Percentiles rank a stretch among this genome's conserved stretches.
Conservation (phyloP, 257 asterid species). For the Fraxinus americana region DNA sequence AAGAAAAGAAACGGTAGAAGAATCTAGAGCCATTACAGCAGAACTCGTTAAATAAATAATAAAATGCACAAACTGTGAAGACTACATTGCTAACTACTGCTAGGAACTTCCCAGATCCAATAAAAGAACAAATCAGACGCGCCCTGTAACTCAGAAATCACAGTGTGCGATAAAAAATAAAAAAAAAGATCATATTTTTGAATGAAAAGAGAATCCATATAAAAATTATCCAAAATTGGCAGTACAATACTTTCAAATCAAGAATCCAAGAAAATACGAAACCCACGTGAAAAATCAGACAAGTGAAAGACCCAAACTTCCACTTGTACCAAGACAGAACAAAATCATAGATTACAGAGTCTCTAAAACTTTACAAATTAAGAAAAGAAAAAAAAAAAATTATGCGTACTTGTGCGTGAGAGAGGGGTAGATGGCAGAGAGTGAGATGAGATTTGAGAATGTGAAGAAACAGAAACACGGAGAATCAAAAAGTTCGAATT, state of each 20-base stretch:
- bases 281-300: conserved; percentile 27
- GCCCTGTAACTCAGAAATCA: conserved; percentile 19
- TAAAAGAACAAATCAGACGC: conserved; percentile 3
- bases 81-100: conserved; percentile 26
- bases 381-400: neutral
- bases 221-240: conserved; percentile 7
- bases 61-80: conserved; percentile 8
- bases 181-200: conserved; percentile 19
- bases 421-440: conserved; percentile 8
- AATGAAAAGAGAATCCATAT: conserved; percentile 23
- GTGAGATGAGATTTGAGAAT: conserved; percentile 20
- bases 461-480: conserved; percentile 28
- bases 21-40: neutral
- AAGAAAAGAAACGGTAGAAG: neutral
- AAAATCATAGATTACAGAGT: conserved; percentile 33
- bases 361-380: neutral
- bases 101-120: conserved; percentile 38
- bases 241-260: conserved; percentile 1
- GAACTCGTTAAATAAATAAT: conserved; percentile 11
- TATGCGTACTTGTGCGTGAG: neutral
- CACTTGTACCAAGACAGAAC: conserved; percentile 22
- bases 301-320: conserved; percentile 31
- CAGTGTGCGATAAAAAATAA: conserved; percentile 20
- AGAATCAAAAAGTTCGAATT: conserved; percentile 21
- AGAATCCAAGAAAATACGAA: conserved; percentile 19